Percentiles rank a stretch among this genome's conserved stretches.
Conservation (phyloP, 176 grass and related monocot species). For the Aegilops bicornis region DNA sequence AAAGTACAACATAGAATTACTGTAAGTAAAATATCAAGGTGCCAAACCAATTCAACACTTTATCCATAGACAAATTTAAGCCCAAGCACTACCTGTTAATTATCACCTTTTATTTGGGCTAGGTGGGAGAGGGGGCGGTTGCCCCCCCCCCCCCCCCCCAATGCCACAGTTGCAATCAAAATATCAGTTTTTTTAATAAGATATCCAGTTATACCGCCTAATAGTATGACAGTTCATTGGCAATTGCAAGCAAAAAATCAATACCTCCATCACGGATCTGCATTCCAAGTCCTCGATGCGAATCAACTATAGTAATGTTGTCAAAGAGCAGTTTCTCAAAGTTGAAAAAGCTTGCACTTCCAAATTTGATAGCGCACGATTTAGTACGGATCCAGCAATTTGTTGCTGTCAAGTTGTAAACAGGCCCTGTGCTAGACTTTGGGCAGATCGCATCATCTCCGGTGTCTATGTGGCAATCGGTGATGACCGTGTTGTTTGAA, state of each 20-base stretch:
- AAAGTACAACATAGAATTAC: not conserved
- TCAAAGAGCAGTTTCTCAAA: constrained; percentile 59
- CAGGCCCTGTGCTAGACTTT: constrained; percentile 63
- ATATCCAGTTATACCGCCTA: not conserved
- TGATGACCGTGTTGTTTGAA: constrained; percentile 84
- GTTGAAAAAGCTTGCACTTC: constrained; percentile 58
- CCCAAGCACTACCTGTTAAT: no score
- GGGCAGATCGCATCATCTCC: constrained; percentile 83
- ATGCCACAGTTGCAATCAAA: not conserved
- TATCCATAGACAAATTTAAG: not conserved
- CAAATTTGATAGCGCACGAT: constrained; percentile 87
- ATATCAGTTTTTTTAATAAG: not conserved
- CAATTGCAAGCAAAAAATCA: not conserved
- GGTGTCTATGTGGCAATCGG: constrained; percentile 64
- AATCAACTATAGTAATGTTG: constrained; percentile 77
- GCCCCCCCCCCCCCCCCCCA: not conserved
- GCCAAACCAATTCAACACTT: not conserved
- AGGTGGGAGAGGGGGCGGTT: no score
- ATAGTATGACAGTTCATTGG: not conserved
- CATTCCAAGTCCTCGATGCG: constrained; percentile 79
- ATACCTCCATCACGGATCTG: constrained; percentile 96
- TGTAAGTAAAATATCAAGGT: not conserved
- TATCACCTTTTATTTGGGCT: no score
- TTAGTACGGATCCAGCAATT: constrained; percentile 92
- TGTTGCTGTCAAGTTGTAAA: constrained; percentile 62